Evolutionary conservation across 345 rosid genomes (phyloP).

Genomic region (Eucalyptus sp.): DNA sequence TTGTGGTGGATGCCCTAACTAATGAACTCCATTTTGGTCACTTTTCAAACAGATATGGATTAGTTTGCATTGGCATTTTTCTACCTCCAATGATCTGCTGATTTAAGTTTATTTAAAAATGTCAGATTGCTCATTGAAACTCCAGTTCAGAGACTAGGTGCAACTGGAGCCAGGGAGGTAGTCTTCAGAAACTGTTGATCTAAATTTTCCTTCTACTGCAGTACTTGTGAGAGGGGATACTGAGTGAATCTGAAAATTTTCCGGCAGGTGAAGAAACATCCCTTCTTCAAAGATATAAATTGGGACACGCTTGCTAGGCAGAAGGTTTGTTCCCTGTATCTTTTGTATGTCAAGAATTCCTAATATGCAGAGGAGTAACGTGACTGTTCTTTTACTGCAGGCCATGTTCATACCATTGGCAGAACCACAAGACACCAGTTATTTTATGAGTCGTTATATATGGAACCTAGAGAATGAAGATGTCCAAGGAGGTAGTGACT

Average conservation of each 20-base stretch:
- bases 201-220: neutral
- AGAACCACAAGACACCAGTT: constrained; percentile 80
- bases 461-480: constrained; percentile 87
- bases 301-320: constrained; percentile 97
- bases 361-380: neutral
- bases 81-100: neutral
- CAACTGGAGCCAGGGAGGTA: constrained; percentile 90
- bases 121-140: constrained; percentile 79
- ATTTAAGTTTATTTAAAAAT: neutral
- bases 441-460: constrained; percentile 85
- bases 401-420: constrained; percentile 92
- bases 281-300: constrained; percentile 75
- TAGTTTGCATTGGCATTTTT: neutral
- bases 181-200: neutral
- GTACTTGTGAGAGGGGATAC: neutral
- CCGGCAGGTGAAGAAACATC: constrained; percentile 70
- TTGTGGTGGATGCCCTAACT: neutral
- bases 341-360: neutral
- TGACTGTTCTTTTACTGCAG: constrained; percentile 15
- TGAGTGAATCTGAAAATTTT: neutral
- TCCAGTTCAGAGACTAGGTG: constrained; percentile 88
- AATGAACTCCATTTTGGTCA: neutral
- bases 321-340: constrained; percentile 34
- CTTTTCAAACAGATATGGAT: neutral
- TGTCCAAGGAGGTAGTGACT: constrained; percentile 73